Conservation (phyloP, 306 rosid genomes). For the apple (Malus domestica) region ASM211411v1 NC_041798.1:40556001-40556500, state of each 20-base stretch:
- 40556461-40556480: conserved; percentile 71
- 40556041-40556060: conserved; percentile 23
- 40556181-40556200: conserved; percentile 55
- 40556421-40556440: conserved; percentile 83
- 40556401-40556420: conserved; percentile 57
- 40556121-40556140: background rate
- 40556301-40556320: conserved; percentile 42
- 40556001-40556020: conserved; percentile 25
- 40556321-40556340: background rate
- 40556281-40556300: conserved; percentile 69
- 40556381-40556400: conserved; percentile 50
- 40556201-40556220: conserved; percentile 72
- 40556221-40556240: conserved; percentile 67
- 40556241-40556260: conserved; percentile 66
- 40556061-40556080: conserved; percentile 21
- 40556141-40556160: background rate
- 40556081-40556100: conserved; percentile 27
- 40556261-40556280: conserved; percentile 49
- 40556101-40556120: background rate
- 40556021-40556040: conserved; percentile 19
- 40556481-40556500: conserved; percentile 36
- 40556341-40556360: conserved; percentile 37
- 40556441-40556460: conserved; percentile 62
- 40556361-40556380: conserved; percentile 61
- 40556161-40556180: conserved; percentile 36